These are phyloP conservation scores for Trypethelium eluteriae DNA, from an alignment of 495 filamentous ascomycete species.

Conservation along the genomic window DNA sequence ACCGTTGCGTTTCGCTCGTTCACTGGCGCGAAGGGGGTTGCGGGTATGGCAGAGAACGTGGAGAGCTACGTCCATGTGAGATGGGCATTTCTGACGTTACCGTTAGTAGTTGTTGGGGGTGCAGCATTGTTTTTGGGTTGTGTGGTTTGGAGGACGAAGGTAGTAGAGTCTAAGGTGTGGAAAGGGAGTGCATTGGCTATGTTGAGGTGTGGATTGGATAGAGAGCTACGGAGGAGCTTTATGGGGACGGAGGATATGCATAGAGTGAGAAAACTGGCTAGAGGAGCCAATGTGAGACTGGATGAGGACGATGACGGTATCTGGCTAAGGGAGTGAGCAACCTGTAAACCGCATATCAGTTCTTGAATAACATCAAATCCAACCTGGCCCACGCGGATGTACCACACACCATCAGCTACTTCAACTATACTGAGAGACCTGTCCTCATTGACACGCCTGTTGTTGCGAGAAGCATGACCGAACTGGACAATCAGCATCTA, in stretches of 20 bases:
- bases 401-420: too few species aligned
- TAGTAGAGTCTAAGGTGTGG: neutral
- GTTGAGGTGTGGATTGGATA: constrained; percentile 6
- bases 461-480: too few species aligned
- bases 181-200: constrained; percentile 5
- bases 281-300: neutral
- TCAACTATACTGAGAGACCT: too few species aligned
- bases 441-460: too few species aligned
- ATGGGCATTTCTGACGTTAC: constrained; percentile 22
- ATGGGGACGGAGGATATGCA: neutral
- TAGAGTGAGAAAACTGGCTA: neutral
- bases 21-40: constrained; percentile 13
- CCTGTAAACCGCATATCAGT: too few species aligned
- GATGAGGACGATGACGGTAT: neutral
- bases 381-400: too few species aligned
- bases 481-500: too few species aligned
- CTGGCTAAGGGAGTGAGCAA: constrained; percentile 6
- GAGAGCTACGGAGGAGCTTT: neutral
- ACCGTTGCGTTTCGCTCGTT: constrained; percentile 21
- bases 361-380: too few species aligned
- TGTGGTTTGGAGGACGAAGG: constrained; percentile 10
- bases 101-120: constrained; percentile 17
- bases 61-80: constrained; percentile 23
- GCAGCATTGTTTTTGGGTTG: neutral
- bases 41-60: constrained; percentile 13